Evolutionary conservation across 257 asterid species (phyloP).

Genomic region (Linderniella brevidens): DNA sequence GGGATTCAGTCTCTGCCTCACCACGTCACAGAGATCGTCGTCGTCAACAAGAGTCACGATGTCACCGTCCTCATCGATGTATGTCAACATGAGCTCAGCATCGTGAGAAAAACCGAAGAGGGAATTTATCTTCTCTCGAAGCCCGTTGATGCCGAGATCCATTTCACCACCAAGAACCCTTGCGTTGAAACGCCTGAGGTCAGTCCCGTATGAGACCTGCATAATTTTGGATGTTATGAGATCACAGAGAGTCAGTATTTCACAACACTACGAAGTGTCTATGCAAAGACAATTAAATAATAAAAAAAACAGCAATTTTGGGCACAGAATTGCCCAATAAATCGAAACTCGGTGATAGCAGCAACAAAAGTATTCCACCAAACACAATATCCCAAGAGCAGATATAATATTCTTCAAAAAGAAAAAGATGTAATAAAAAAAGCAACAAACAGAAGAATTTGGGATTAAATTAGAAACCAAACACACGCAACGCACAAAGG

Average conservation of each 20-base stretch:
- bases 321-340: too few relatives aligned
- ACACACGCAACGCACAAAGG: too few relatives aligned
- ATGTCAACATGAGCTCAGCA: conserved; percentile 39
- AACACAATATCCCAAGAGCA: too few relatives aligned
- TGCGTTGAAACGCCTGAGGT: conserved; percentile 68
- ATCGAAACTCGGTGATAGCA: too few relatives aligned
- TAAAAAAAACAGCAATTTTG: too few relatives aligned
- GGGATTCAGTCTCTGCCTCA: conserved; percentile 62
- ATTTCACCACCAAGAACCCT: conserved; percentile 20
- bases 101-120: conserved; percentile 48
- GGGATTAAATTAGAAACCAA: too few relatives aligned
- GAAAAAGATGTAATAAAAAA: background rate
- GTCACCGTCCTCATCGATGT: conserved; percentile 64
- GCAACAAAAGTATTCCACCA: too few relatives aligned
- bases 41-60: conserved; percentile 61
- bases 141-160: conserved; percentile 30
- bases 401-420: too few relatives aligned
- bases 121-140: conserved; percentile 38
- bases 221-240: conserved; percentile 3
- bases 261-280: background rate
- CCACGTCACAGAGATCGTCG: conserved; percentile 62
- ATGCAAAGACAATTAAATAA: too few relatives aligned
- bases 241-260: too few relatives aligned
- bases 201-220: conserved; percentile 61
- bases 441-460: background rate